Evolutionary conservation across 2,329 filamentous ascomycete species (phyloP).

Genomic region (Xylariales sp.): DNA sequence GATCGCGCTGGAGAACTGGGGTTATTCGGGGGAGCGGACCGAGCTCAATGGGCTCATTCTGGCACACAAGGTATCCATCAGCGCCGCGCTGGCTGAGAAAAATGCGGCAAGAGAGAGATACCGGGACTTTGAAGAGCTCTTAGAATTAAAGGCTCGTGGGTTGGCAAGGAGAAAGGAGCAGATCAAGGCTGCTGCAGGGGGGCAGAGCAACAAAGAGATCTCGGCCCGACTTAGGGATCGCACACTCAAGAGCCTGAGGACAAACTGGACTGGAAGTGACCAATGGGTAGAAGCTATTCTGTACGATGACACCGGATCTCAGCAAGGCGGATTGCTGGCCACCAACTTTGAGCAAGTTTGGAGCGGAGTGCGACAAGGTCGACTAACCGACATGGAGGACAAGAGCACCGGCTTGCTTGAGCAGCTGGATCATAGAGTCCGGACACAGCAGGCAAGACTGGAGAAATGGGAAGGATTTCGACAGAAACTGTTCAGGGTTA

Average conservation of each 20-base stretch:
- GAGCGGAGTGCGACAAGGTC: conserved; percentile 58
- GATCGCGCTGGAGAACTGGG: conserved; percentile 55
- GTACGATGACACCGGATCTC: conserved; percentile 55
- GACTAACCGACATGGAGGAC: conserved; percentile 52
- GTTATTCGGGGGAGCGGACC: conserved; percentile 49
- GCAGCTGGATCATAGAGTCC: conserved; percentile 66
- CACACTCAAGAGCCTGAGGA: conserved; percentile 57
- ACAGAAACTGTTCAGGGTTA: conserved; percentile 37
- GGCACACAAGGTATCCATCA: conserved; percentile 66
- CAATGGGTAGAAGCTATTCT: conserved; percentile 70
- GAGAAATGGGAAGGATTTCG: conserved; percentile 71
- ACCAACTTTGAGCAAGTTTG: conserved; percentile 68
- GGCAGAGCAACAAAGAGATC: conserved; percentile 24
- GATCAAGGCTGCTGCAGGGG: conserved; percentile 23
- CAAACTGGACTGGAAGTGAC: conserved; percentile 76
- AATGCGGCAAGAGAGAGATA: conserved; percentile 55
- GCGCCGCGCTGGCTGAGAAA: conserved; percentile 55
- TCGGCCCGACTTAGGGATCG: conserved; percentile 39
- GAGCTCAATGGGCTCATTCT: conserved; percentile 64
- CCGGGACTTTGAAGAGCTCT: conserved; percentile 56
- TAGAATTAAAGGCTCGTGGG: conserved; percentile 59
- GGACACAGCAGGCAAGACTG: conserved; percentile 62
- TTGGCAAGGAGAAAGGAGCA: conserved; percentile 51
- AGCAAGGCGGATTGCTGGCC: conserved; percentile 59
- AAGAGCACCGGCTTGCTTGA: conserved; percentile 54